Conservation (phyloP, 768 basidiomycete genomes). For the Psilocybe sp. region DNA sequence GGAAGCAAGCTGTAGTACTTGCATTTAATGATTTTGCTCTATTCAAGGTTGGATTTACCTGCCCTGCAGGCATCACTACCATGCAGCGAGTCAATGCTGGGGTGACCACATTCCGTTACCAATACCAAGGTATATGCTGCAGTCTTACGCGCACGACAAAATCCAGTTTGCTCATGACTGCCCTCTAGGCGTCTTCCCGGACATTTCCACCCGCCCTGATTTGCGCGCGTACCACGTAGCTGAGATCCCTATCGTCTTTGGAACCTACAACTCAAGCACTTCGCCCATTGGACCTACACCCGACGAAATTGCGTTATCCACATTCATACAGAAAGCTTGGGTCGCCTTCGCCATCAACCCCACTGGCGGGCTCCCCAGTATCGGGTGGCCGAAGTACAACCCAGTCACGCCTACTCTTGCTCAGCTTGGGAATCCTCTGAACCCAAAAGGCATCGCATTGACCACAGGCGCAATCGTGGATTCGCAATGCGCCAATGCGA, state of each 20-base stretch:
- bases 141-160: background rate
- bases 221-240: slow-evolving; percentile 36
- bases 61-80: slow-evolving; percentile 25
- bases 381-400: slow-evolving; percentile 20
- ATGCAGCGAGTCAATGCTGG: slow-evolving; percentile 25
- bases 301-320: slow-evolving; percentile 28
- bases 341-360: slow-evolving; percentile 42
- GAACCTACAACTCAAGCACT: slow-evolving; percentile 27
- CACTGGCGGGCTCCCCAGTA: slow-evolving; percentile 19
- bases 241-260: slow-evolving; percentile 38
- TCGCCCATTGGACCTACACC: slow-evolving; percentile 16
- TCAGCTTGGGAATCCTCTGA: slow-evolving; percentile 17
- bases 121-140: slow-evolving; percentile 21
- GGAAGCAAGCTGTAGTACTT: background rate
- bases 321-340: slow-evolving; percentile 36
- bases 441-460: slow-evolving; percentile 16
- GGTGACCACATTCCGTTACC: slow-evolving; percentile 26
- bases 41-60: slow-evolving; percentile 27
- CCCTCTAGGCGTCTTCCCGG: slow-evolving; percentile 31
- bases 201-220: slow-evolving; percentile 29
- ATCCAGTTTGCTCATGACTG: background rate
- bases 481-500: background rate
- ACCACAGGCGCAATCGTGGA: slow-evolving; percentile 13
- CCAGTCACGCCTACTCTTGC: slow-evolving; percentile 12
- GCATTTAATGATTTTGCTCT: background rate